Percentiles rank a stretch among this genome's conserved stretches.
phyloP scores from a whole-genome alignment of 257 asterid species.

The Pogostemon cablin region DNA sequence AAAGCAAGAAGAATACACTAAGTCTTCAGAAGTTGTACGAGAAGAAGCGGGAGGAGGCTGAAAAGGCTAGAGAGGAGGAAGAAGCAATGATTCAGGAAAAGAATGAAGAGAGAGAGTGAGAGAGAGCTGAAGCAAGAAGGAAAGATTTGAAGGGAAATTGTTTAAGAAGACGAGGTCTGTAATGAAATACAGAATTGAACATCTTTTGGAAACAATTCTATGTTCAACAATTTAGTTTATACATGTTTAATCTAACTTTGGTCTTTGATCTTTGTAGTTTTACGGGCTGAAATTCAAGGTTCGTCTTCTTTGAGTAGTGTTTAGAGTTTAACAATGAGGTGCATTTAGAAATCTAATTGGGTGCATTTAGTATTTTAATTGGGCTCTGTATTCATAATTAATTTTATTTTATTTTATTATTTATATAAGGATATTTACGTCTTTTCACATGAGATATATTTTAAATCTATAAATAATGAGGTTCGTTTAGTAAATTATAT shows the following conservation, averaged over 20 bases:
- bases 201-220: constrained; percentile 70
- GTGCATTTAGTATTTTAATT: too few species aligned
- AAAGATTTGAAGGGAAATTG: constrained; percentile 73
- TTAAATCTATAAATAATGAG: too few species aligned
- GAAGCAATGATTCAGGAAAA: constrained; percentile 60
- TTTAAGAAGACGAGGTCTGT: constrained; percentile 86
- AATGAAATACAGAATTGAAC: constrained; percentile 93
- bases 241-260: constrained; percentile 8
- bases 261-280: neutral
- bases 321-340: too few species aligned
- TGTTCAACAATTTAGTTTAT: constrained; percentile 40
- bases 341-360: too few species aligned
- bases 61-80: constrained; percentile 61
- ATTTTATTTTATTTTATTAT: too few species aligned
- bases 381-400: too few species aligned
- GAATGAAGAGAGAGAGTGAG: constrained; percentile 48
- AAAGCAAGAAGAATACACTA: constrained; percentile 38
- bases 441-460: too few species aligned
- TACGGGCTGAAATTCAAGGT: constrained; percentile 15
- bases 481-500: too few species aligned
- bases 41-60: constrained; percentile 66
- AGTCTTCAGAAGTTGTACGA: constrained; percentile 60
- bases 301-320: too few species aligned
- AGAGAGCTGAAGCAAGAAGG: constrained; percentile 61
- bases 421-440: too few species aligned